Base-by-base conservation (phyloP, 345 rosid genomes). In the Bruguiera parviflora region DNA sequence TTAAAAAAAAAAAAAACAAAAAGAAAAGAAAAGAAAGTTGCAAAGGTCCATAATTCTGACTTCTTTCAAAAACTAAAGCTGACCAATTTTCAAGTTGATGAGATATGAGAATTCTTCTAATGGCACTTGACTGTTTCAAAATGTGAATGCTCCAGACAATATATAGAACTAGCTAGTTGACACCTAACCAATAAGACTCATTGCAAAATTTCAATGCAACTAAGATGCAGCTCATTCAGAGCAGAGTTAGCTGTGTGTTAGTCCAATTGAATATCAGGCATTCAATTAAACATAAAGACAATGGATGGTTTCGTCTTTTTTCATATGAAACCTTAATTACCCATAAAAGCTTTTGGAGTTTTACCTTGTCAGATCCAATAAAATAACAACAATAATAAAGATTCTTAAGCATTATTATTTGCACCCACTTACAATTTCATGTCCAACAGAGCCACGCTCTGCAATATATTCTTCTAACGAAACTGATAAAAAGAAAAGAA, bases 361-460 rank as follows among this genome's bases (percentile, higher is more conserved):
- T 13, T 56, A 56, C 25, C 25, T 22, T 22, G 6, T 15, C 29
- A 24, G 10, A 22, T 56, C 16, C 6, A 56, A 56, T n/a, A 22
- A 56, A 31, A 53, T 9, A 16, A 58, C 22, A 21, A 57, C 5
- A 24, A 39, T 46, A 16, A 58, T 58, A 49, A 5, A 22, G 60
- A 21, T 31, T 13, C 53, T 29, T 9, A 46, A 6, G 49, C 49
- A 43, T 43, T 3, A 43, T 11, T 43, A 43, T 13, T 43, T 43
- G 49, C 49, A 43, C 24, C 62, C 43, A 71, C 89, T 80, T 76
- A 89, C 91, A 71, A 52, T 75, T 76, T 66, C 69, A 64, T 67
- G 62, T 79, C 68, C 70, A 29, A 73, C 67, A 63, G 58, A 75
- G 71, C 72, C 74, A 59, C 65, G 47, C 59, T 73, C 72, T 65